phyloP scores from a whole-genome alignment of 2,329 filamentous ascomycete species.

The Akanthomyces dipterigenus region DNA sequence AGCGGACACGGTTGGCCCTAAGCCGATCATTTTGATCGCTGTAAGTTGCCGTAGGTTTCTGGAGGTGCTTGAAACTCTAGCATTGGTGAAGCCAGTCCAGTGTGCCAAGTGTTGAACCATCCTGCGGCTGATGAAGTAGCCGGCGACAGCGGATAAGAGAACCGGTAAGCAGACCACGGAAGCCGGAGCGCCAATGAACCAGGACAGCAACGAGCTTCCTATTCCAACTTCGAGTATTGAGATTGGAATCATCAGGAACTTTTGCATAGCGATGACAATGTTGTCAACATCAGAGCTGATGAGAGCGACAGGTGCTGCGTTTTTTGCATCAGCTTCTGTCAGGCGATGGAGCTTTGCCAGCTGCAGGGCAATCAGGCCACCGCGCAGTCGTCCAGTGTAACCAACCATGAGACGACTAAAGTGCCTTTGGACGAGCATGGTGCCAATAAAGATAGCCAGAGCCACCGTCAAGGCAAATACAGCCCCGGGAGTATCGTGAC shows the following conservation, averaged over 20 bases:
- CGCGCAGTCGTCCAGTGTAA: conserved; percentile 25
- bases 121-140: background rate
- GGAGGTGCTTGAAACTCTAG: background rate
- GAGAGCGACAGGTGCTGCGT: conserved; percentile 5
- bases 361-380: conserved; percentile 34
- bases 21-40: conserved; percentile 1
- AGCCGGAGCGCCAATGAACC: background rate
- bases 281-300: background rate
- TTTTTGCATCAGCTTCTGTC: conserved; percentile 23
- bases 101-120: background rate
- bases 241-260: background rate
- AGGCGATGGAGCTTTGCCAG: conserved; percentile 36
- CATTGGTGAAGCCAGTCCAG: background rate
- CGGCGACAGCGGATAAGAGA: background rate
- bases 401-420: conserved; percentile 9
- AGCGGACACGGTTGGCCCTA: background rate
- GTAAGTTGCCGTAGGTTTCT: background rate
- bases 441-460: background rate
- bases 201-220: background rate
- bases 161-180: background rate
- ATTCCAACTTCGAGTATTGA: background rate
- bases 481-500: no score
- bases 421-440: background rate
- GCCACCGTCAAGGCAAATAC: background rate
- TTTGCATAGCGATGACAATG: background rate